A percentile compares a stretch with the other conserved stretches of the same genome.
Evolutionary conservation across 75 land plant species (phyloP).

Genomic region (Adiantum capillusveneris): DNA sequence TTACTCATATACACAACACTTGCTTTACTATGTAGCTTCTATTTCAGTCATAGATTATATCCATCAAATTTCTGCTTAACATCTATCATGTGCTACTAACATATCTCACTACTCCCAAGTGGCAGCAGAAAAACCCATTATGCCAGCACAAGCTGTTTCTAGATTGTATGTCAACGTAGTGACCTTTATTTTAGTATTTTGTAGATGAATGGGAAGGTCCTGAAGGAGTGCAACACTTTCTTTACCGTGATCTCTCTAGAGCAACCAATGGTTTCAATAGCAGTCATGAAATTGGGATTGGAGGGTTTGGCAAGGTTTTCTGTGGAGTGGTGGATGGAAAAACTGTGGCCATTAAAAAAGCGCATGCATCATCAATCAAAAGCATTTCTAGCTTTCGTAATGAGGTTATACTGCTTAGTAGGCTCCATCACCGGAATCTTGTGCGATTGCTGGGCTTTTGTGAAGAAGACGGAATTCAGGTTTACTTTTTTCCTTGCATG

Average conservation of each 20-base stretch:
- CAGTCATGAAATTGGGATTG: conserved; percentile 24
- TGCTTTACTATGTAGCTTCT: neutral
- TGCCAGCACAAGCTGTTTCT: no score
- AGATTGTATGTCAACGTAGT: neutral
- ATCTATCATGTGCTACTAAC: no score
- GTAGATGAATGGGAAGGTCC: conserved; percentile 14
- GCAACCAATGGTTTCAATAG: conserved; percentile 22
- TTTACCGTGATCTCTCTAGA: conserved; percentile 4
- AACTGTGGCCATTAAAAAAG: conserved; percentile 26
- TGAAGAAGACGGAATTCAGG: conserved; percentile 17
- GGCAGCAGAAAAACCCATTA: no score
- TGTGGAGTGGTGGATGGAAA: conserved; percentile 16
- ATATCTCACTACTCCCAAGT: no score
- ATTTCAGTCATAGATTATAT: neutral
- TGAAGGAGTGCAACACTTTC: conserved; percentile 14
- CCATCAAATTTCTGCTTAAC: neutral
- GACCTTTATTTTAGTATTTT: neutral
- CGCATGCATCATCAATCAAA: conserved; percentile 11
- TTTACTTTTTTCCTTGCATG: conserved; percentile 7
- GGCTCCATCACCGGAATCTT: conserved; percentile 35
- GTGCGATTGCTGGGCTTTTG: conserved; percentile 33
- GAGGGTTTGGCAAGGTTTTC: conserved; percentile 41
- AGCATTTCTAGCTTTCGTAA: conserved; percentile 15
- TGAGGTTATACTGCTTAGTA: conserved; percentile 25
- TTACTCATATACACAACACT: neutral